These are phyloP conservation scores for Populus trichocarpa DNA, from an alignment of 441 rosid genomes.

Conservation along the genomic window DNA sequence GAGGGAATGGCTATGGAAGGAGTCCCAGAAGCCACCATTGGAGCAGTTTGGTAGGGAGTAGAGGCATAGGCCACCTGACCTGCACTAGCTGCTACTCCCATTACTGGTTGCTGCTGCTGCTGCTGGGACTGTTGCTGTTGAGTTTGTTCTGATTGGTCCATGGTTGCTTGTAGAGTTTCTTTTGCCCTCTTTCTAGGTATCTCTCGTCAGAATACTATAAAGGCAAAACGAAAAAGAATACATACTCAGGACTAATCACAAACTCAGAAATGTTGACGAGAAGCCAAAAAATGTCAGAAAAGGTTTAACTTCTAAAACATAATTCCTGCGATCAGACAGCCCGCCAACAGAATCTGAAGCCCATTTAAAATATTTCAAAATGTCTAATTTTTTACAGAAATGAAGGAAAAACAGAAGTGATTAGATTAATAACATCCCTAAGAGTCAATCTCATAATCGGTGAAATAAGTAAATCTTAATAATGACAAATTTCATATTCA, in stretches of 20 bases:
- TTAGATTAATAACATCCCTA: background rate
- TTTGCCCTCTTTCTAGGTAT: constrained; percentile 2
- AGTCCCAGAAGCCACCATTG: constrained; percentile 43
- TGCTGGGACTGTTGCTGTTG: constrained; percentile 35
- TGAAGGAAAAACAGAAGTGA: background rate
- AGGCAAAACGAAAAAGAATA: background rate
- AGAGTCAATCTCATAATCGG: background rate
- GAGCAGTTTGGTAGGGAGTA: constrained; percentile 44
- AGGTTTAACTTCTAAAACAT: background rate
- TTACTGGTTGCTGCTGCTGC: constrained; percentile 45
- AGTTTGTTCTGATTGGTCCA: constrained; percentile 58
- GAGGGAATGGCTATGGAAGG: constrained; percentile 40
- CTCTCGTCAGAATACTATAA: constrained; percentile 14
- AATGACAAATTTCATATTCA: background rate
- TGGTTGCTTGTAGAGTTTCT: constrained; percentile 7
- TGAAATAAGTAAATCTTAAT: background rate
- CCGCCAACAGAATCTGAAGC: background rate
- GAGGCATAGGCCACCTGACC: constrained; percentile 41
- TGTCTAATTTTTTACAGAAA: background rate
- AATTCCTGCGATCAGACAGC: background rate
- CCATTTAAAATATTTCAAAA: background rate
- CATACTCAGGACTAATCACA: background rate
- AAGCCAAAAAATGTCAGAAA: background rate
- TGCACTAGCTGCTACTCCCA: constrained; percentile 39
- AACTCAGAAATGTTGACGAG: background rate